These are phyloP conservation scores for Botryotinia narcissicola DNA, from an alignment of 2,329 filamentous ascomycete species.

Conservation along the genomic window DNA sequence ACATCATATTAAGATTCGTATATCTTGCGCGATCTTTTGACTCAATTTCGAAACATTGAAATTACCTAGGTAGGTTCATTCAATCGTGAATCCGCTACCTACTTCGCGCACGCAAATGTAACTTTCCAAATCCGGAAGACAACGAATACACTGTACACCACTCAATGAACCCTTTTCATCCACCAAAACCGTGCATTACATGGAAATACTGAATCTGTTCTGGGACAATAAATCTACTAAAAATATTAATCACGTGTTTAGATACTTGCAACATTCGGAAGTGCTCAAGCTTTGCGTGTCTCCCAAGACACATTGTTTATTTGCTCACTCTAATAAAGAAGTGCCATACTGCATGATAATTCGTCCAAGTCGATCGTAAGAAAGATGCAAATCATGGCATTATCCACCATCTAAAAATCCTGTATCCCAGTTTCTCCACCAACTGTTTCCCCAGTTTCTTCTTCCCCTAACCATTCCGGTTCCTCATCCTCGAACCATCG, in stretches of 20 bases:
- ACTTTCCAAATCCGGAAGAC: neutral
- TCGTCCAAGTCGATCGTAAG: neutral
- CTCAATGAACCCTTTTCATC: neutral
- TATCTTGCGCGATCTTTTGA: neutral
- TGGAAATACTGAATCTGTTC: neutral
- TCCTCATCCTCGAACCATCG: conserved; percentile 41
- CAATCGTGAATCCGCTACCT: neutral
- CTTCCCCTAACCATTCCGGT: conserved; percentile 35
- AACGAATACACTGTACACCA: neutral
- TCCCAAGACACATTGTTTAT: neutral
- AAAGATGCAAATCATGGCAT: neutral
- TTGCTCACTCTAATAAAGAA: neutral
- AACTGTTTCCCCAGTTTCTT: conserved; percentile 22
- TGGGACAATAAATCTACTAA: neutral
- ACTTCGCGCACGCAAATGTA: neutral
- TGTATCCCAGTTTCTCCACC: conserved; percentile 40
- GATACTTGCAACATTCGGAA: neutral
- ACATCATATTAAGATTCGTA: neutral
- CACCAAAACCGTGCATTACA: neutral
- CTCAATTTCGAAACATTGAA: neutral
- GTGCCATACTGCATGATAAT: neutral
- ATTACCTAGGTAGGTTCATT: neutral
- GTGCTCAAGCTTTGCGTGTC: neutral
- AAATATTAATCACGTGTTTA: neutral
- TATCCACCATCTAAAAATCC: conserved; percentile 34